Evolutionary conservation across 2,329 filamentous ascomycete species (phyloP), one percentile per base, ranked within the genome.

Genomic region (Colletotrichum phormii): DNA sequence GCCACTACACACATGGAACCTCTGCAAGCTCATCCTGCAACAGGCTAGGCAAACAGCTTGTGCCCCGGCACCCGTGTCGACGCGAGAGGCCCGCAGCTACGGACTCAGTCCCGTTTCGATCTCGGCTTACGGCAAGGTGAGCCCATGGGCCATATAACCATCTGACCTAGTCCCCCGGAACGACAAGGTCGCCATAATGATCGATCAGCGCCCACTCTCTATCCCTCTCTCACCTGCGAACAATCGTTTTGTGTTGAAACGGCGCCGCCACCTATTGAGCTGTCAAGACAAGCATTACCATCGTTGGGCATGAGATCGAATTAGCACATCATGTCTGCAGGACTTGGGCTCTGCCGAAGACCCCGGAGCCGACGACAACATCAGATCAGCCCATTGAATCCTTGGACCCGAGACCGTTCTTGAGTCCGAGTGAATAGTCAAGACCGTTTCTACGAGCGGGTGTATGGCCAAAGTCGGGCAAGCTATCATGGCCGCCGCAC

Each of bases 401-500:
- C 12, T 49, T 49, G 18, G 7, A 4, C 15, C 18, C 18, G 42
- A n/a, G 15, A n/a, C 7, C n/a, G 15, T 8, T 0, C 3, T 49
- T 35, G 33, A 7, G 33, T 11, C 33, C 33, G 26, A 26, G 26
- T 26, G 26, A 26, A 35, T 35, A 35, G 33, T 11, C 33, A 7
- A 11, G 33, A n/a, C n/a, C 6, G n/a, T 9, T 42, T 31, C 29
- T 18, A 46, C 29, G 11, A 33, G 46, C 1, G 24, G 11, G 18
- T 18, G 18, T 3, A 13, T 42, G 13, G 8, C 49, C 24, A 33
- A 31, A 49, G 31, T 51, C 64, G 8, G 37, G 18, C 35, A 26
- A 63, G 67, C 62, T 59, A 62, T 49, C 58, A 84, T 83, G 82
- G 78, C 81, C 35, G 76, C 74, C 18, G 64, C 6, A 35, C 80